Base-by-base conservation (phyloP, 1,284 basidiomycete genomes). In the Hymenochaete sp. region DNA sequence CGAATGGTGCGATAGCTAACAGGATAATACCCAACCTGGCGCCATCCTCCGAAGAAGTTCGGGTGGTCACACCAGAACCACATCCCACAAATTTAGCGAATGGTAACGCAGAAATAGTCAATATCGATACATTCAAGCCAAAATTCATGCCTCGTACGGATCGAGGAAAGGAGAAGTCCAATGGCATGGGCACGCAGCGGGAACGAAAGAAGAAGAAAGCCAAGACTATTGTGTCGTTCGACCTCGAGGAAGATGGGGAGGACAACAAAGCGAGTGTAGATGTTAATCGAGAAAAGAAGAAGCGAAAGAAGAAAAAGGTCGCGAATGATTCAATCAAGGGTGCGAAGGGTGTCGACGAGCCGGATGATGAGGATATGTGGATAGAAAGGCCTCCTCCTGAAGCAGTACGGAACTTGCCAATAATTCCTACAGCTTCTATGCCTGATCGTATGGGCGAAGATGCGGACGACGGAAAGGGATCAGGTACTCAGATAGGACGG, bases 121-220 rank as follows among this genome's bases (percentile, higher is more conserved):
- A 87, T 56, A 50, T 75, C 13, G 62, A 67, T 28, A 75, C 77
- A 0, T 91, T 90, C 68, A 85, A 79, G 55, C 88, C 88, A 8
- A 88, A 80, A 0, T 93, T 93, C 55, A 79, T 89, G 9, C 76
- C 77, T 7, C 75, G 79, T 1, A 49, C 62, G 1, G 50, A 57
- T n/a, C 44, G 54, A 18, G 59, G 60, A 39, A 66, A 67, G 50
- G 55, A 59, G 38, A 66, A 63, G 49, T 59, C 58, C 52, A 60
- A 66, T 49, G 66, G 63, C 10, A 61, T 67, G 65, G 32, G 21
- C 32, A 35, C 14, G 21, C 14, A 35, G 8, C 5, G 32, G 13
- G 32, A 35, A 4, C 32, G 32, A 19, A 35, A 35, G 32, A 61
- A 25, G 68, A 28, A 64, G 70, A 7, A 69, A 70, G 57, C 66